A percentile compares a stretch with the other conserved stretches of the same genome.
phyloP scores from a whole-genome alignment of 495 filamentous ascomycete genomes.

The Penicillium turbatum region DNA sequence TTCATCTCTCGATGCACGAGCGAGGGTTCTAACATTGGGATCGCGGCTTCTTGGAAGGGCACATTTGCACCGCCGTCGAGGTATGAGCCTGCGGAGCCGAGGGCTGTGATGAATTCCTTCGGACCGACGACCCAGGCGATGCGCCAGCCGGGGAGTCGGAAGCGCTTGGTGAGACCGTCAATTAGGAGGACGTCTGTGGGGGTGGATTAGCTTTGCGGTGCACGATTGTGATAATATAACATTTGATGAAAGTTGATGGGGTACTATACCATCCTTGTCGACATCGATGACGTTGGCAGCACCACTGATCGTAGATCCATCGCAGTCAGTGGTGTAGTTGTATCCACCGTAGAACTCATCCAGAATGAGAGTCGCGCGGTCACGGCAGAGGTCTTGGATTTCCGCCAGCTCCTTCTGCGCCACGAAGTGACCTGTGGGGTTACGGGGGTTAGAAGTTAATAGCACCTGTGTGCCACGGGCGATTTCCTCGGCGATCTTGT shows the following conservation, averaged over 20 bases:
- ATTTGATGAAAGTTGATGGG: background rate
- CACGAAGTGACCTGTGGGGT: conserved; percentile 88
- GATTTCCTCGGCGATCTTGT: conserved; percentile 89
- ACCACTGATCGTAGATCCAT: conserved; percentile 80
- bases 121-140: conserved; percentile 95
- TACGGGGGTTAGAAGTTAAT: conserved; percentile 92
- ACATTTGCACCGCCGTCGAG: conserved; percentile 95
- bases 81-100: conserved; percentile 88
- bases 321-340: conserved; percentile 88
- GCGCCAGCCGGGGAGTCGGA: conserved; percentile 93
- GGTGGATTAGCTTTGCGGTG: conserved; percentile 2
- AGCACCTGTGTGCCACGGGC: conserved; percentile 83
- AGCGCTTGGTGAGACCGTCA: conserved; percentile 94
- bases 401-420: conserved; percentile 73
- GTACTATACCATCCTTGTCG: conserved; percentile 54
- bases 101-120: conserved; percentile 93
- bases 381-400: conserved; percentile 89
- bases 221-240: conserved; percentile 19
- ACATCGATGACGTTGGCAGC: conserved; percentile 78
- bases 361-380: conserved; percentile 83
- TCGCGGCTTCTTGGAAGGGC: conserved; percentile 90
- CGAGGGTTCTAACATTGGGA: conserved; percentile 82
- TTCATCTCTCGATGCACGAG: conserved; percentile 84
- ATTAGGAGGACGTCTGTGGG: conserved; percentile 75
- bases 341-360: conserved; percentile 98